These are phyloP conservation scores for Gloeophyllum trabeum DNA, from an alignment of 768 basidiomycete genomes.

Conservation along the genomic window DNA sequence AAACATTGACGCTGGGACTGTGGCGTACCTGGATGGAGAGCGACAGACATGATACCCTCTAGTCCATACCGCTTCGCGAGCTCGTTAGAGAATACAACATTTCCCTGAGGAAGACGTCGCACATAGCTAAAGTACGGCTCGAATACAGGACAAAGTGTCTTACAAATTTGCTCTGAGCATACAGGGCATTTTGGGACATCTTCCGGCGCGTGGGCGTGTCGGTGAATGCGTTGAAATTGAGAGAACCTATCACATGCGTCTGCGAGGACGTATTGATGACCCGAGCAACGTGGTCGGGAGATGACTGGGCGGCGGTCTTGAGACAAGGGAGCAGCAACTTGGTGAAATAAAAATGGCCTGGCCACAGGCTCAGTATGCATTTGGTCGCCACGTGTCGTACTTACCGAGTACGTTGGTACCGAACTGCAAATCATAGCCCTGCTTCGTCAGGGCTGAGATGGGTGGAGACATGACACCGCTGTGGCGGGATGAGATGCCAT, in stretches of 20 bases:
- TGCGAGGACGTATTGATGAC: constrained; percentile 23
- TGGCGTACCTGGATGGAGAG: constrained; percentile 20
- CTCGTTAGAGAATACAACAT: constrained; percentile 18
- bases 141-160: neutral
- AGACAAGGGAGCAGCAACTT: constrained; percentile 23
- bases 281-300: constrained; percentile 20
- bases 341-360: constrained; percentile 24
- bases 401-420: constrained; percentile 25
- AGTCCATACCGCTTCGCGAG: constrained; percentile 19
- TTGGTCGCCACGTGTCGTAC: neutral
- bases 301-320: constrained; percentile 16
- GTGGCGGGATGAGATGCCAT: neutral
- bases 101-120: constrained; percentile 10
- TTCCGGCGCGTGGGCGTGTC: constrained; percentile 15
- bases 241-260: constrained; percentile 10
- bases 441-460: constrained; percentile 18
- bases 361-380: neutral
- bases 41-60: constrained; percentile 18
- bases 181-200: constrained; percentile 2
- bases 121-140: neutral
- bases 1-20: neutral
- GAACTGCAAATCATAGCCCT: constrained; percentile 30
- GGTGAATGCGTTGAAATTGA: constrained; percentile 15
- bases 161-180: constrained; percentile 22
- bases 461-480: constrained; percentile 22